Percentiles rank a stretch among this genome's conserved stretches.
These are phyloP conservation scores for Nannochloropsis oceanica DNA, from an alignment of 108 stramenopile species.

Conservation along the genomic window DNA sequence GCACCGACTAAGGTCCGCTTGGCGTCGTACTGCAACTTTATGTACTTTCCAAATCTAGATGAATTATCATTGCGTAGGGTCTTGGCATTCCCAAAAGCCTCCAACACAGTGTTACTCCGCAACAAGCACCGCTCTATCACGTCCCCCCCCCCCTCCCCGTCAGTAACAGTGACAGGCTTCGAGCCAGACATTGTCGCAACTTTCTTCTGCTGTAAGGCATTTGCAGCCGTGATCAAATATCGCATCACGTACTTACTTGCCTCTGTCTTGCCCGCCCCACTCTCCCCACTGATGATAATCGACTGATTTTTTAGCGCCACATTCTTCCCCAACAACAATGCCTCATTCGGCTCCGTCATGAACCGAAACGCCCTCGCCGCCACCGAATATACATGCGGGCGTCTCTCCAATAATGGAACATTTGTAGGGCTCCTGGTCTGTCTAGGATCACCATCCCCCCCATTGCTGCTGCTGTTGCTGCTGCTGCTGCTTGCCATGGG, in stretches of 20 bases:
- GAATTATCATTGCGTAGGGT: slow-evolving; percentile 52
- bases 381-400: slow-evolving; percentile 63
- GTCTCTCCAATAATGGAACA: slow-evolving; percentile 1
- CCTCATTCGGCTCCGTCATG: slow-evolving; percentile 43
- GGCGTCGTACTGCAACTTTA: slow-evolving; percentile 32
- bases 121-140: slow-evolving; percentile 32
- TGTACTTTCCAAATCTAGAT: slow-evolving; percentile 53
- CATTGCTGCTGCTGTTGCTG: not conserved
- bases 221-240: slow-evolving; percentile 31
- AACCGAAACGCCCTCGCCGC: slow-evolving; percentile 55
- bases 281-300: slow-evolving; percentile 50
- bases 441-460: not conserved
- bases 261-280: slow-evolving; percentile 51
- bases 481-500: not conserved
- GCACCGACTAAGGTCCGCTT: slow-evolving; percentile 35
- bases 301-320: slow-evolving; percentile 31
- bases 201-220: not conserved
- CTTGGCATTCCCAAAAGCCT: slow-evolving; percentile 51
- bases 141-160: not conserved
- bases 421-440: not conserved
- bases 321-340: slow-evolving; percentile 1
- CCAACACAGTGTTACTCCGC: slow-evolving; percentile 43
- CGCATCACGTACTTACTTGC: slow-evolving; percentile 42
- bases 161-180: not conserved
- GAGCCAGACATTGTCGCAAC: not conserved